Evolutionary conservation across 2,329 filamentous ascomycete species (phyloP).

Genomic region (Ophiostoma fasciatum): DNA sequence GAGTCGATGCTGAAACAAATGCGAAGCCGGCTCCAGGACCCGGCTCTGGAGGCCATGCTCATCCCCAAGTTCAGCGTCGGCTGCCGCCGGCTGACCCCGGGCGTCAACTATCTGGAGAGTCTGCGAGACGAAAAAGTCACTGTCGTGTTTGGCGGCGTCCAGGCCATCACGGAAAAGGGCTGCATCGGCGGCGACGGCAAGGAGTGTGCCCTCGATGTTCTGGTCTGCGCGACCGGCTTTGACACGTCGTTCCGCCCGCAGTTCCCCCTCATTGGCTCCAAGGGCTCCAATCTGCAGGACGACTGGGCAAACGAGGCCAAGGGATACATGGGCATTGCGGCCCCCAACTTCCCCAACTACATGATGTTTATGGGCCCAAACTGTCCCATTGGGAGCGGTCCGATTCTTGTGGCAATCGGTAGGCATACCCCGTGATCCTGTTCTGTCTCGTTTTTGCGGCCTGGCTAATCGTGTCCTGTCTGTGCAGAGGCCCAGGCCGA

Average conservation of each 20-base stretch:
- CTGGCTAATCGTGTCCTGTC: too few relatives aligned
- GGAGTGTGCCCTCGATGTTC: conserved; percentile 15
- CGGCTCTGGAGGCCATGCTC: background rate
- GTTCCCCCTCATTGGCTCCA: conserved; percentile 16
- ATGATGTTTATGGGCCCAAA: conserved; percentile 36
- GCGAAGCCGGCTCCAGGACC: background rate
- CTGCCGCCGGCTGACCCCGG: conserved; percentile 26
- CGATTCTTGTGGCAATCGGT: conserved; percentile 9
- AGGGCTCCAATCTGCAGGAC: conserved; percentile 31
- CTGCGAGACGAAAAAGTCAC: conserved; percentile 22
- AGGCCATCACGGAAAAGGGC: conserved; percentile 17
- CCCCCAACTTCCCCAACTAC: conserved; percentile 36
- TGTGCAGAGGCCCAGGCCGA: background rate
- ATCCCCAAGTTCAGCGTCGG: conserved; percentile 15
- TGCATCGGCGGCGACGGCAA: conserved; percentile 16
- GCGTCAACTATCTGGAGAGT: conserved; percentile 24
- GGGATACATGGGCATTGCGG: conserved; percentile 36
- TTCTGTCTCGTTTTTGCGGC: too few relatives aligned
- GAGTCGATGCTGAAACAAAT: background rate
- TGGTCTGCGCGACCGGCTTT: conserved; percentile 26
- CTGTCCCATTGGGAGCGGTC: conserved; percentile 11
- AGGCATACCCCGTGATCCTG: too few relatives aligned
- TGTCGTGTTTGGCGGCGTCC: conserved; percentile 22
- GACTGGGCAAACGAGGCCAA: conserved; percentile 26
- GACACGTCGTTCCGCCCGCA: conserved; percentile 17